Base-by-base conservation (phyloP, 805 yeast species). In the Candida fluviatilis region DNA sequence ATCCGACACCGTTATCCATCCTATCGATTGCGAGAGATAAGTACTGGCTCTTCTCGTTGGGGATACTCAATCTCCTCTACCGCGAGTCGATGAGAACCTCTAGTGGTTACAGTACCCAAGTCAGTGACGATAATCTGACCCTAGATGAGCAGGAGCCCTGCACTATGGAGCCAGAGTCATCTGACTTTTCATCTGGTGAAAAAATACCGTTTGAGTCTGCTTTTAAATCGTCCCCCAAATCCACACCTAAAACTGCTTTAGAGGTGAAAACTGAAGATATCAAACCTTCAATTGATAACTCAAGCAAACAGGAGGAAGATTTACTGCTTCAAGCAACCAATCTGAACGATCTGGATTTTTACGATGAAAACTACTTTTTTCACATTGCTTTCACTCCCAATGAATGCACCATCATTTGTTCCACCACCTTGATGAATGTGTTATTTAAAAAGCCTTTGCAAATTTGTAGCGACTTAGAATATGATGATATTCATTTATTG, bases 401-500 rank as follows among this genome's bases (percentile, higher is more conserved):
- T n/a, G 86, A 80, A 49, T 73, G 82, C 43, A 78, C 85, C 0
- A 58, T 81, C 5, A 79, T 81, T 45, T 75, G 80, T 42, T 62
- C 78, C 1, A 53, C 62, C 2, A 46, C 47, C 5, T 42, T 67
- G n/a, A 64, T 75, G 39, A 47, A 57, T 1, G 43, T 46, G 16
- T 56, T 66, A 11, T 71, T 81, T 43, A 48, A 46, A 1, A 58
- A 64, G 15, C 66, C 76, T 1, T 55, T 79, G 18, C 38, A 49
- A 2, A 42, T 60, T 14, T 58, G 74, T 35, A 40, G 46, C 21
- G 35, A 48, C 11, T 48, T 67, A 31, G 56, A 54, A 2, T 70
- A 68, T 19, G 40, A 35, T 3, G 66, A 65, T 31, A 68, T 70
- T 1, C 50, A 64, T 23, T 49, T 78, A 12, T 43, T 77, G 3